Evolutionary conservation across 2,329 filamentous ascomycete species (phyloP), one percentile per base, ranked within the genome.

Genomic region (Scytalidium lignicola): DNA sequence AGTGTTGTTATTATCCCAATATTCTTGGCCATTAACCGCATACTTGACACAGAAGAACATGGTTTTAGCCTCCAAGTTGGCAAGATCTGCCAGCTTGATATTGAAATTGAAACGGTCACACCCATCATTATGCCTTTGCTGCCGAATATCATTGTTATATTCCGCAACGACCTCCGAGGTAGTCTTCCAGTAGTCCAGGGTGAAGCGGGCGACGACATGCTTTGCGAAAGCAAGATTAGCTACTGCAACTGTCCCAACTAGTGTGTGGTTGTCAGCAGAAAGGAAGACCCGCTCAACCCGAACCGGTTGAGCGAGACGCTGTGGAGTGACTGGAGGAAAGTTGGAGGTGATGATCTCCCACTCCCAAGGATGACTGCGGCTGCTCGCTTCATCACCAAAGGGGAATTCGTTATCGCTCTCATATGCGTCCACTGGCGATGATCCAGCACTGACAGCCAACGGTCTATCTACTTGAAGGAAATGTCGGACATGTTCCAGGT

Each of bases 141-240:
- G 81, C 41, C 83, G 81, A 42, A 92, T 79, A 69, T 93, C 88
- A 53, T 88, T 81, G 65, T 84, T 85, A 71, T 82, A 99, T 61
- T 96, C 90, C n/a, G 89, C 92, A 32, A 79, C 78, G 1, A 97
- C 87, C 65, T 99, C 93, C 1, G 93, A 99, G 0, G 91, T 95
- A 0, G 93, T 99, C 76, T 95, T 96, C 93, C 93, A 99, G 71
- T 95, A 93, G 67, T 99, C 93, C 43, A 96, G 79, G 0, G 93
- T 99, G 68, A 99, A 99, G 45, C 93, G 83, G 66, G 90, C 92
- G n/a, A 86, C 83, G 47, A 99, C 89, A 5, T 76, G 69, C 70
- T 99, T 99, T 47, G 91, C 80, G 70, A 95, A 99, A 0, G 90
- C 82, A 41, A 97, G 70, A 68, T 99, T 99, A 64, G 86, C 83